These are phyloP conservation scores for Epithele typhae DNA, from an alignment of 768 basidiomycete species.

Conservation along the genomic window DNA sequence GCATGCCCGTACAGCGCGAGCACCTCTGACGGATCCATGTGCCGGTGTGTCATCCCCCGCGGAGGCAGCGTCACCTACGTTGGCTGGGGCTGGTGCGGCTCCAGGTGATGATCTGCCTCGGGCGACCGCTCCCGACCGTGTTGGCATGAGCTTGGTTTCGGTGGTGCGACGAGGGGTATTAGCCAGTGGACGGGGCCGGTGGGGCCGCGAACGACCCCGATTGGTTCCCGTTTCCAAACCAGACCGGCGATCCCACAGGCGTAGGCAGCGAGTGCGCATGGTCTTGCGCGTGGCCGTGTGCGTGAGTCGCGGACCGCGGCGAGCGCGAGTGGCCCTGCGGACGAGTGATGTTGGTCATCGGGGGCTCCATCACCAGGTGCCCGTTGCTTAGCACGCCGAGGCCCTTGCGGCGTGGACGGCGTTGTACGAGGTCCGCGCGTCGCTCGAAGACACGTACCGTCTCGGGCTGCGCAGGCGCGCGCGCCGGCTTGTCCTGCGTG, in stretches of 20 bases:
- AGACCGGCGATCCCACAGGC: no score
- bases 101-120: conserved; percentile 7
- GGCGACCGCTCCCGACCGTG: conserved; percentile 1
- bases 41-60: background rate
- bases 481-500: conserved; percentile 8
- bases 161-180: conserved; percentile 1
- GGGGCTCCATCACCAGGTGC: no score
- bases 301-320: background rate
- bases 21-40: background rate
- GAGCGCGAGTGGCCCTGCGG: no score
- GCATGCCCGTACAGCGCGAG: background rate
- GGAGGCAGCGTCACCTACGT: conserved; percentile 8
- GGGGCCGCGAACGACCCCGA: background rate
- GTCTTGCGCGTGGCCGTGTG: background rate
- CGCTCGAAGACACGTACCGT: conserved; percentile 8
- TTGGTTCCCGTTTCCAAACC: no score
- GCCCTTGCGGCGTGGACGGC: no score
- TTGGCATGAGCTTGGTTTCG: conserved; percentile 1
- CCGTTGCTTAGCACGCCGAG: no score
- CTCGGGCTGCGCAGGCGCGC: conserved; percentile 19
- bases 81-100: conserved; percentile 19
- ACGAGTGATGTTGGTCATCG: no score
- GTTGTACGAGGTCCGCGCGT: no score
- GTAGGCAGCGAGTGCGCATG: no score
- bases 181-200: no score